phyloP scores from a whole-genome alignment of 2,329 filamentous ascomycete genomes.

The Lachnellula willkommii region DNA sequence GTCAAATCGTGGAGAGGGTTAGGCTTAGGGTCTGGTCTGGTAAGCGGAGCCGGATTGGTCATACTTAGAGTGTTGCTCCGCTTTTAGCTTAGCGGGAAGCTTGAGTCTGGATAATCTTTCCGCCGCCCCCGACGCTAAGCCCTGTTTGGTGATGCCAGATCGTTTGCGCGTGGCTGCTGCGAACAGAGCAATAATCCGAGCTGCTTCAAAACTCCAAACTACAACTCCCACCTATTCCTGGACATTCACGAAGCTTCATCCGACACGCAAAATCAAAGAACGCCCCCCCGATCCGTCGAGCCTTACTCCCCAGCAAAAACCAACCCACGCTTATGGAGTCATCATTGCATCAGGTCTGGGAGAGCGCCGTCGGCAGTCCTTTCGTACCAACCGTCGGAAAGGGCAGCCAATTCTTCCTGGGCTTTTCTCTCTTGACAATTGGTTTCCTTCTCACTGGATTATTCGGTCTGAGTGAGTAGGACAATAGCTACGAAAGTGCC shows the following conservation, averaged over 20 bases:
- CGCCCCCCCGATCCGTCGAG: background rate
- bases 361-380: constrained; percentile 81
- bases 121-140: background rate
- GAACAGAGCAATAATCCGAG: background rate
- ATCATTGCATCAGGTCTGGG: constrained; percentile 85
- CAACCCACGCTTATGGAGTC: constrained; percentile 59
- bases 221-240: background rate
- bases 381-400: constrained; percentile 79
- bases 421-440: constrained; percentile 66
- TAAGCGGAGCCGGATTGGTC: background rate
- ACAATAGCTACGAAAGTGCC: background rate
- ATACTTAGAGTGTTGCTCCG: background rate
- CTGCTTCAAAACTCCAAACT: background rate
- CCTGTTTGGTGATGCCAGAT: constrained; percentile 1
- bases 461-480: constrained; percentile 74
- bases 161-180: background rate
- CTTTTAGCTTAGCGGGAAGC: background rate
- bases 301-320: background rate
- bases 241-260: background rate
- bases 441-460: constrained; percentile 69
- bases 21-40: no score
- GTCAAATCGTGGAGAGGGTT: background rate
- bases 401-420: constrained; percentile 75
- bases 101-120: background rate
- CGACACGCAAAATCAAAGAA: background rate